phyloP scores from a whole-genome alignment of 2,329 filamentous ascomycete species.

The Lasiodiplodia citricola region DNA sequence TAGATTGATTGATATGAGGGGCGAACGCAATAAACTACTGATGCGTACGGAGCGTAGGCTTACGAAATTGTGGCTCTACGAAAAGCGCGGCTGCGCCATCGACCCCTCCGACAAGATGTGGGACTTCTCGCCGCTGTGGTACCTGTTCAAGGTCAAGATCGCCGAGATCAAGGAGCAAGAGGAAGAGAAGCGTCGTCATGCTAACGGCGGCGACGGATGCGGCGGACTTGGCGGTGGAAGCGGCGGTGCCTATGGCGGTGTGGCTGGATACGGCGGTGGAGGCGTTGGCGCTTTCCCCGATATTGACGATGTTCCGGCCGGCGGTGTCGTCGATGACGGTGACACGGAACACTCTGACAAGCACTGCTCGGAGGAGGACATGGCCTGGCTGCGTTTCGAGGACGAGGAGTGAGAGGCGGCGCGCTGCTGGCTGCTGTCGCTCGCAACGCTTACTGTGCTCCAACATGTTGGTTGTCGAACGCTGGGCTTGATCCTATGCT shows the following conservation, averaged over 20 bases:
- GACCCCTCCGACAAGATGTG: neutral
- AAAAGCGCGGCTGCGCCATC: neutral
- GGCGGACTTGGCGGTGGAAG: neutral
- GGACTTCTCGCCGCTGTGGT: constrained; percentile 23
- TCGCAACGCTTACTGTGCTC: neutral
- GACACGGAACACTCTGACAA: neutral
- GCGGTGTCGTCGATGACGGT: neutral
- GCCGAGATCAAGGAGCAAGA: neutral
- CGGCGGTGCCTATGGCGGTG: neutral
- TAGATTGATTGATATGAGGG: neutral
- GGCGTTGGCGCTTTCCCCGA: neutral
- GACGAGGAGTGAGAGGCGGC: neutral
- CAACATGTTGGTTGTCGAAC: neutral
- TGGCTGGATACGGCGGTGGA: neutral
- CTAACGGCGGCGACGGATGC: neutral
- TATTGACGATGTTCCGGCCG: neutral
- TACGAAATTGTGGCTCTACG: neutral
- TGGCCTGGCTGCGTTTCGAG: neutral
- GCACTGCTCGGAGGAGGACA: neutral
- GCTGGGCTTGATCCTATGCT: neutral
- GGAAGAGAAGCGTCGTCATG: neutral
- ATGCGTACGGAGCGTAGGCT: neutral
- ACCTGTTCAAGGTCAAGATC: neutral
- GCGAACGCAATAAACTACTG: neutral
- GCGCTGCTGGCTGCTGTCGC: too few species aligned